phyloP scores from a whole-genome alignment of 140 eudicot genomes.

The Anethum foeniculum region DNA sequence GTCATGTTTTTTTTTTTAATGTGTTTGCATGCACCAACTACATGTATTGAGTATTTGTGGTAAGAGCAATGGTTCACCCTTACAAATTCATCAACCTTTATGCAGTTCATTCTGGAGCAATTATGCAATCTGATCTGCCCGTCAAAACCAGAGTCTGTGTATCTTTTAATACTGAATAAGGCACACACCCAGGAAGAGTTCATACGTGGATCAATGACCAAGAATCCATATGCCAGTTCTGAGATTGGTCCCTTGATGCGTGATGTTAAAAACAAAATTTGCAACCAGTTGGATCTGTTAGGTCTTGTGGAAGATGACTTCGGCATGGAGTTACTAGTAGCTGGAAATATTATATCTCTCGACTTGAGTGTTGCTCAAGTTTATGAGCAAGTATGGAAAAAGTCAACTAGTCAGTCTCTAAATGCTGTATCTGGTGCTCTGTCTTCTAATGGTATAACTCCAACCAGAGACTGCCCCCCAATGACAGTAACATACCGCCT shows the following conservation, averaged over 20 bases:
- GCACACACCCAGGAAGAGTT: constrained; percentile 99
- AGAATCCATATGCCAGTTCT: constrained; percentile 91
- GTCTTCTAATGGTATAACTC: constrained; percentile 41
- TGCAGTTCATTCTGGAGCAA: constrained; percentile 99
- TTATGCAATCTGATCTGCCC: constrained; percentile 97
- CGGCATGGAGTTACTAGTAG: constrained; percentile 94
- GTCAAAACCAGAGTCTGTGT: constrained; percentile 92
- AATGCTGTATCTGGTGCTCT: constrained; percentile 45
- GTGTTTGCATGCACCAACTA: background rate
- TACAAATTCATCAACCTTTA: background rate
- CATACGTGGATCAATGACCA: constrained; percentile 98
- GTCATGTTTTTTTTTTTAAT: background rate
- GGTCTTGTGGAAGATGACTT: constrained; percentile 97
- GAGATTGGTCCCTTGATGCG: constrained; percentile 99
- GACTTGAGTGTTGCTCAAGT: constrained; percentile 93
- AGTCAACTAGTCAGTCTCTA: constrained; percentile 66
- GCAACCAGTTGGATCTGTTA: constrained; percentile 87
- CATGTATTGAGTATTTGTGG: background rate
- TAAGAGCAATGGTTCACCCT: background rate
- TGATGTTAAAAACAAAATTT: constrained; percentile 96
- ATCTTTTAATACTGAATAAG: constrained; percentile 83
- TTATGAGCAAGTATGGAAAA: constrained; percentile 96
- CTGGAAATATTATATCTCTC: constrained; percentile 93
- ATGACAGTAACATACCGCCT: constrained; percentile 97
- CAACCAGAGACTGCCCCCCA: constrained; percentile 83